A percentile compares a stretch with the other conserved stretches of the same genome.
phyloP scores from a whole-genome alignment of 495 filamentous ascomycete species.

The Hypomontagnella submonticulosa region DNA sequence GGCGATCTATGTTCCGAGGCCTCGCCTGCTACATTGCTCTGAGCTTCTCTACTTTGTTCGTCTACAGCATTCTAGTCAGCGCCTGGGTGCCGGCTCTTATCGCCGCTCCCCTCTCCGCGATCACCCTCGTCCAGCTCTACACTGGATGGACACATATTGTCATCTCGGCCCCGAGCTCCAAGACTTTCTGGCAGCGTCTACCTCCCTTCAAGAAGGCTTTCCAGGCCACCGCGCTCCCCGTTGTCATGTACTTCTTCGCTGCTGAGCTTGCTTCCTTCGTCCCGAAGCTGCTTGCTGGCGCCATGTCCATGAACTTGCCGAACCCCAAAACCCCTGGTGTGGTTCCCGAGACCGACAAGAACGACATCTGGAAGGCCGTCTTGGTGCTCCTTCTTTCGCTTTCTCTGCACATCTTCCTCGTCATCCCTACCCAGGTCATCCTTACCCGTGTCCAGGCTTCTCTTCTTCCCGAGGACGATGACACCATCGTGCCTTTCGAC shows the following conservation, averaged over 20 bases:
- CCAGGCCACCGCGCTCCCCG: conserved; percentile 55
- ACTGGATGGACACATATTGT: conserved; percentile 59
- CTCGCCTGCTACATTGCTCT: conserved; percentile 45
- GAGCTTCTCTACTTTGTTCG: conserved; percentile 19
- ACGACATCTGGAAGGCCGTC: conserved; percentile 49
- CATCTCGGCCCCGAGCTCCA: conserved; percentile 53
- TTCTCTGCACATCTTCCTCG: conserved; percentile 46
- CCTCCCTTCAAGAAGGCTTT: conserved; percentile 57
- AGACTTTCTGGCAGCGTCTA: conserved; percentile 56
- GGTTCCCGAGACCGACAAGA: conserved; percentile 33
- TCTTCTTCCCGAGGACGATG: conserved; percentile 60
- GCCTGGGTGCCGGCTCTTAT: conserved; percentile 45
- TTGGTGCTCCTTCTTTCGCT: conserved; percentile 45
- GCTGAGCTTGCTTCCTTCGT: conserved; percentile 37
- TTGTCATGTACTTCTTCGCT: conserved; percentile 51
- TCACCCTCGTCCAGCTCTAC: conserved; percentile 52
- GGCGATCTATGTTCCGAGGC: conserved; percentile 55
- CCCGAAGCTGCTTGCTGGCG: conserved; percentile 42
- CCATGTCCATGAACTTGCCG: conserved; percentile 46
- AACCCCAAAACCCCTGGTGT: conserved; percentile 32
- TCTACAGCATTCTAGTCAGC: conserved; percentile 37
- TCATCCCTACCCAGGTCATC: conserved; percentile 56
- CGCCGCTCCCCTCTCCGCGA: conserved; percentile 48
- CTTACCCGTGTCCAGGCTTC: conserved; percentile 63
- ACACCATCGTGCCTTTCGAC: conserved; percentile 63